Evolutionary conservation across 164 flowering plant genomes (phyloP), one percentile per base, ranked within the genome.

Genomic region (Kalanchoe fedtschenkoi): DNA sequence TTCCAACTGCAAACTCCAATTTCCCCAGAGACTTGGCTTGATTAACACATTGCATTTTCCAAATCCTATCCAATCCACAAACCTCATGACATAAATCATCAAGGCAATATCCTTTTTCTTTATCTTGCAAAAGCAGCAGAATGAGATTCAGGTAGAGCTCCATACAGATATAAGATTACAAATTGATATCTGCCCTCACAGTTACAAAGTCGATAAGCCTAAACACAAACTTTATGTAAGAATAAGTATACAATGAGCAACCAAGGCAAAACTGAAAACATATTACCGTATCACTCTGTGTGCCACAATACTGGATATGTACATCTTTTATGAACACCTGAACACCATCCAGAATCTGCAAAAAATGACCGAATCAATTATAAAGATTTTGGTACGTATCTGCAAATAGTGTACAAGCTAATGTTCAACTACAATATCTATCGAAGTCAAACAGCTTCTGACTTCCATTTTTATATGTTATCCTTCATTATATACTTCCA

Each of bases 311-410:
- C 19, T 68, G 38, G 47, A 88, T 67, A 73, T 88, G 90, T 65
- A 92, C 76, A 76, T 81, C 79, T 66, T 71, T 81, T 37, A 88
- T 78, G 62, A 90, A 84, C 15, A 92, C 82, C 70, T 92, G 96
- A 62, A 92, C 83, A 76, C 80, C 78, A 60, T 92, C 98, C 70
- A 92, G 91, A 76, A 88, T 76, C 98, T 89, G 57, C 38, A 39
- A 30, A 53, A 70, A 24, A 65, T 24, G 3, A 65, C 38, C 58
- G 17, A 13, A 35, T 44, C 47, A 54, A n/a, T 57, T 13, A 56
- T 62, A 24, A 26, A 24, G n/a, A 51, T 51, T 51, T 6, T 51
- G 2, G 30, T 26, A 11, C 11, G 32, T 51, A 4, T 51, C 32
- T 13, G 32, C 32, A 51, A 26, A 10, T 24, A 1, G 56, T 6